Evolutionary conservation across 2,329 filamentous ascomycete genomes (phyloP).

Genomic region (Teratosphaeria destructans): DNA sequence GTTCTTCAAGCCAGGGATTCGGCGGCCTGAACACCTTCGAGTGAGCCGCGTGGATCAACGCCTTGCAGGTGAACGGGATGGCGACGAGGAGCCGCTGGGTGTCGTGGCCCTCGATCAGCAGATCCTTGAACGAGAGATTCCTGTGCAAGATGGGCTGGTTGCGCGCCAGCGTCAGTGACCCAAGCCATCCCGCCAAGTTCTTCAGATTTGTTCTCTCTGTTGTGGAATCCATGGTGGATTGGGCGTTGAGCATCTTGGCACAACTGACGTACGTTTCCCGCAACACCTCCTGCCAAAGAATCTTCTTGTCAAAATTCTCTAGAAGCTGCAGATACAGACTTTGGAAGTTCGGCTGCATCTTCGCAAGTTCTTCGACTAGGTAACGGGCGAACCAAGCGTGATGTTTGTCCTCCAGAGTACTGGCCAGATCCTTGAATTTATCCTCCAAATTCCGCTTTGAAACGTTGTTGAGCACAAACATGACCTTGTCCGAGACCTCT

Average conservation of each 20-base stretch:
- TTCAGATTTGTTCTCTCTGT: constrained; percentile 83
- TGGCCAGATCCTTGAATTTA: constrained; percentile 72
- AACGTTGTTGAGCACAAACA: constrained; percentile 94
- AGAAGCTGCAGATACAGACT: constrained; percentile 84
- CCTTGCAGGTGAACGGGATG: constrained; percentile 96
- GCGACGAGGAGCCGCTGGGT: constrained; percentile 84
- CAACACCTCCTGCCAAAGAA: constrained; percentile 79
- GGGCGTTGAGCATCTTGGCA: constrained; percentile 78
- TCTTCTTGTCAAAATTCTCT: constrained; percentile 66
- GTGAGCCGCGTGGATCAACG: constrained; percentile 70
- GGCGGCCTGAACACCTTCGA: constrained; percentile 88
- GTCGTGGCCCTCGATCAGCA: constrained; percentile 87
- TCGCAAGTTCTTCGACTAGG: constrained; percentile 88
- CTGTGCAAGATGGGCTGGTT: constrained; percentile 93
- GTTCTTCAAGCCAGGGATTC: constrained; percentile 97
- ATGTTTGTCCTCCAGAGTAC: constrained; percentile 67
- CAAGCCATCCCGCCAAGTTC: constrained; percentile 88
- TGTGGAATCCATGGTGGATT: constrained; percentile 71
- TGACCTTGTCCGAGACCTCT: constrained; percentile 80
- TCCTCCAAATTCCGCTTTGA: constrained; percentile 78
- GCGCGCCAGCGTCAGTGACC: constrained; percentile 80
- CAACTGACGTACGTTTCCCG: constrained; percentile 86
- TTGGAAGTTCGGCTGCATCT: constrained; percentile 95
- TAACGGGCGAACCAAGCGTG: constrained; percentile 96
- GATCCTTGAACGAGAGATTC: constrained; percentile 93